phyloP scores from a whole-genome alignment of 1,284 basidiomycete genomes.

The Coriolopsis trogii region DNA sequence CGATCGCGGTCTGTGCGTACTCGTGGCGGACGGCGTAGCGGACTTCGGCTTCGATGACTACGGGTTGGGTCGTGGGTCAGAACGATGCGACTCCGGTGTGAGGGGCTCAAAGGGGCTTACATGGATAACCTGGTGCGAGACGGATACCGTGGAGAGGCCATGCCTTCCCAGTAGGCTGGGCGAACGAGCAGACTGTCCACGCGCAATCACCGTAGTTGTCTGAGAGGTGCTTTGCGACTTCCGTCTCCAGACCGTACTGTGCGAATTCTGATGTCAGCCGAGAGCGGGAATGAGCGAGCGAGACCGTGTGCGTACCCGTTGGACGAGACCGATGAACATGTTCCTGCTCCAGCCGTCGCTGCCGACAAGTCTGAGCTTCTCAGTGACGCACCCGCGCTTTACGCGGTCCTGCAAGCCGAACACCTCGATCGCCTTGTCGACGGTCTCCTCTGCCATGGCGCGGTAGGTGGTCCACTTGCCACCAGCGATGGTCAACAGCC shows the following conservation, averaged over 20 bases:
- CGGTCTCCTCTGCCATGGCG: constrained; percentile 95
- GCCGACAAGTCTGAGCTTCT: constrained; percentile 85
- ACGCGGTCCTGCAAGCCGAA: constrained; percentile 67
- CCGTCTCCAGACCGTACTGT: constrained; percentile 87
- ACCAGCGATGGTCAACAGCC: constrained; percentile 93
- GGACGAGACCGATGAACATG: constrained; percentile 97
- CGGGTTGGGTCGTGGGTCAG: neutral
- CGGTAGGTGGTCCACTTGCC: constrained; percentile 99
- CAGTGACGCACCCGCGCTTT: constrained; percentile 77
- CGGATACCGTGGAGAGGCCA: constrained; percentile 89
- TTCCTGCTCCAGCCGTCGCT: constrained; percentile 94
- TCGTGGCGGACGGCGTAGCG: constrained; percentile 90
- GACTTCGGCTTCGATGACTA: constrained; percentile 92
- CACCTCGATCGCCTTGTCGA: constrained; percentile 85
- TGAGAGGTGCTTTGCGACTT: constrained; percentile 93
- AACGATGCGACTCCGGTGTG: neutral
- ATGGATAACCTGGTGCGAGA: constrained; percentile 81
- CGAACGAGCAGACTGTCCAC: constrained; percentile 90
- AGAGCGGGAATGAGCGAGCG: constrained; percentile 1
- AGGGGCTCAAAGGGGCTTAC: constrained; percentile 41
- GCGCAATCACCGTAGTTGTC: constrained; percentile 95
- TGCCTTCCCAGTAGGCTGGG: constrained; percentile 73
- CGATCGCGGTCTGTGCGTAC: constrained; percentile 89
- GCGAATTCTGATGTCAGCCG: neutral
- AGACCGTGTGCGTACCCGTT: constrained; percentile 58